Base-by-base conservation (phyloP, 2,329 filamentous ascomycete species). In the Epichloe scottii region DNA sequence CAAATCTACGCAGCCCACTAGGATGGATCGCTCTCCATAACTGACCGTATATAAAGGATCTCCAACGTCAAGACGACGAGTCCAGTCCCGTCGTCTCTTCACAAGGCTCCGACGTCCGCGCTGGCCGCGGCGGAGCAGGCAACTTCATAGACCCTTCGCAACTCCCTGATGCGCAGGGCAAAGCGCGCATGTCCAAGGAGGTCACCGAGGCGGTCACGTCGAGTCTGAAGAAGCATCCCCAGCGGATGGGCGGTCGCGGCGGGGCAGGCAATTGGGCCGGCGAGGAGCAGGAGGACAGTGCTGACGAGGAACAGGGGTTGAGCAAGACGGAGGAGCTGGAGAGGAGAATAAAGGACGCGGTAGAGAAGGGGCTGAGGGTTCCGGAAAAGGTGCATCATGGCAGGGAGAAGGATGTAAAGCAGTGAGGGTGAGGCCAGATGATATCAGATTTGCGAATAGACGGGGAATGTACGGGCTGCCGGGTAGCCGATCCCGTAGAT, bases 221-320 rank as follows among this genome's bases (percentile, higher is more conserved):
- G 5, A 65, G 61, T 48, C 57, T 60, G 30, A 60, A 58, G 54
- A 59, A 57, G 51, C 53, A 58, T n/a, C 56, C 47, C 38, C 51
- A 55, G 4, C 56, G 57, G 40, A 52, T 62, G 47, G 57, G 55
- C 17, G 78, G 79, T 0, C 71, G 78, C 5, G 79, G 78, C 23
- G 78, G 78, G n/a, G 76, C 76, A 1, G 79, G 78, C 2, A 81
- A 81, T 62, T 81, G 73, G 67, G 60, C 56, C 43, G 55, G 55
- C 42, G 62, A 59, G 12, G 61, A 60, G 48, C 55, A 56, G n/a
- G 60, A 62, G 46, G 61, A 65, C 56, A 49, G 46, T 34, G 43
- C 52, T 30, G 38, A 45, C 10, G 56, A 57, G 7, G 47, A 54
- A 5, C 53, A 59, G 17, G 57, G 61, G 55, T 60, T 51, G 63